phyloP scores from a whole-genome alignment of 75 land plant genomes.

The Chamaecyparis obtusa region DNA sequence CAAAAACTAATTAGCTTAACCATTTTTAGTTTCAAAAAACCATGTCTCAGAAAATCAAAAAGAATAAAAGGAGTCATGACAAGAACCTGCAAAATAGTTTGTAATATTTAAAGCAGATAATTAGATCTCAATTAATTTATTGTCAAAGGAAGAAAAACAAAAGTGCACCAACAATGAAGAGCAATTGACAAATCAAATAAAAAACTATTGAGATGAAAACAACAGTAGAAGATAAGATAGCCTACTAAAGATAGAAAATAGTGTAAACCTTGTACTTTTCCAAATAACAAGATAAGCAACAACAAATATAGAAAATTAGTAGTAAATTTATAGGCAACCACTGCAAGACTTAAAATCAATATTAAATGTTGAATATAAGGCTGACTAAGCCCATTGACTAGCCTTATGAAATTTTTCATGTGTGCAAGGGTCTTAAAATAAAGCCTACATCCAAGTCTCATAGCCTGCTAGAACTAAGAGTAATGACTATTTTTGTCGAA shows the following conservation, averaged over 20 bases:
- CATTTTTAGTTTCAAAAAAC: slow-evolving; percentile 49
- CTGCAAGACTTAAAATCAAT: background rate
- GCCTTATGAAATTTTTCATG: background rate
- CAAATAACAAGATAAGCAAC: background rate
- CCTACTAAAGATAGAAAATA: background rate
- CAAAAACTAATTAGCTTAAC: slow-evolving; percentile 64
- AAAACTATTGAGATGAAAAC: background rate
- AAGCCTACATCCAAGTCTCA: too few relatives aligned
- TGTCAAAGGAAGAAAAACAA: too few relatives aligned
- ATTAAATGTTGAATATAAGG: background rate
- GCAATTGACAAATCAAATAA: background rate
- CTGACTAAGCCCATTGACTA: background rate
- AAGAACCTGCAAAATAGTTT: slow-evolving; percentile 55
- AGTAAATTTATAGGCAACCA: background rate
- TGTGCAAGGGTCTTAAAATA: too few relatives aligned
- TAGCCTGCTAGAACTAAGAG: too few relatives aligned
- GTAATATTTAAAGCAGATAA: too few relatives aligned
- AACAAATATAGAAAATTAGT: background rate
- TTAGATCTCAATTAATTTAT: too few relatives aligned
- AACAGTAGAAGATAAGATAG: background rate
- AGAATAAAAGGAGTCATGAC: slow-evolving; percentile 96
- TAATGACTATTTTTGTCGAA: too few relatives aligned
- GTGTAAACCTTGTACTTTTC: too few relatives aligned
- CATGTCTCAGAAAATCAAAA: slow-evolving; percentile 67
- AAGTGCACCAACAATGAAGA: background rate